Conservation (phyloP, 2,329 filamentous ascomycete species). For the Colletotrichum lentis region DNA sequence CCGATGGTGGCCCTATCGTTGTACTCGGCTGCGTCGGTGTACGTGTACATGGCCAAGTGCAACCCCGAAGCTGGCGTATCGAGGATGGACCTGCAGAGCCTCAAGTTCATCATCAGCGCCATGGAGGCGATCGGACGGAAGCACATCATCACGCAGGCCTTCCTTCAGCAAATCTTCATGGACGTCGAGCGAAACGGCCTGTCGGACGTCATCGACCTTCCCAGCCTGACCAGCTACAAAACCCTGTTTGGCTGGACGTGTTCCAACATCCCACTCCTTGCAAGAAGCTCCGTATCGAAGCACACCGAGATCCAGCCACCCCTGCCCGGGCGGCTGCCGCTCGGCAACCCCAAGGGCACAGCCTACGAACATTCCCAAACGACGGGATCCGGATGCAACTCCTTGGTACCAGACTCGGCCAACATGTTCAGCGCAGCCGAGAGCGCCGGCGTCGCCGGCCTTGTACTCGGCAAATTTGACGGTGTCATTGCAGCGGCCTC, state of each 20-base stretch:
- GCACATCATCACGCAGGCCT: conserved; percentile 81
- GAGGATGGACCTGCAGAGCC: conserved; percentile 54
- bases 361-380: conserved; percentile 16
- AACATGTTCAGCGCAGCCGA: background rate
- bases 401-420: background rate
- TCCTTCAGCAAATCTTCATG: conserved; percentile 84
- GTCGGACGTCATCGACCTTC: conserved; percentile 47
- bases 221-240: conserved; percentile 47
- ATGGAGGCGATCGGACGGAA: conserved; percentile 79
- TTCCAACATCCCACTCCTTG: conserved; percentile 59
- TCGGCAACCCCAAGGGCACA: conserved; percentile 42
- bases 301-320: conserved; percentile 53
- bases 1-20: conserved; percentile 83
- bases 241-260: conserved; percentile 43
- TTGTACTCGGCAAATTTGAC: background rate
- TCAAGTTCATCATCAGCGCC: conserved; percentile 80
- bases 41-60: conserved; percentile 78
- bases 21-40: conserved; percentile 85
- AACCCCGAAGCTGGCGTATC: conserved; percentile 67
- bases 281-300: conserved; percentile 54
- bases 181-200: conserved; percentile 71
- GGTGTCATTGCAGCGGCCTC: background rate
- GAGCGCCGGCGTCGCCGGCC: background rate
- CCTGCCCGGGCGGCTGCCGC: conserved; percentile 56
- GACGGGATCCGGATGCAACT: background rate